These are phyloP conservation scores for Aspergillus baeticus DNA, from an alignment of 495 filamentous ascomycete genomes.

Conservation along the genomic window DNA sequence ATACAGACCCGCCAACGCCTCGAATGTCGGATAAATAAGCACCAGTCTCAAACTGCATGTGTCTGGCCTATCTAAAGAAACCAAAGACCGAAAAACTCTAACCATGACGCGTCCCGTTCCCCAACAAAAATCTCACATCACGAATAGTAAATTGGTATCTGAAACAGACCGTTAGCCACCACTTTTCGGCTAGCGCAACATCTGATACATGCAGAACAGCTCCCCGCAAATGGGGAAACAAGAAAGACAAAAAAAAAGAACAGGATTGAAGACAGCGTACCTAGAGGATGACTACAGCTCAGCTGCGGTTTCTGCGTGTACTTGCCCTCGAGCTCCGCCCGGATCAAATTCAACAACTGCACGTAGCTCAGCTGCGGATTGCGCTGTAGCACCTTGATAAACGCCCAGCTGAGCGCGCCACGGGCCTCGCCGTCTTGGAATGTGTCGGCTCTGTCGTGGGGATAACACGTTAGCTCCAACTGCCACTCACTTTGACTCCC, in stretches of 20 bases:
- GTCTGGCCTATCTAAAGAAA: too few species aligned
- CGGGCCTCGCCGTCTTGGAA: conserved; percentile 75
- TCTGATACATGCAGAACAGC: too few species aligned
- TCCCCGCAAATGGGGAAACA: too few species aligned
- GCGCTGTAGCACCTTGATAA: conserved; percentile 88
- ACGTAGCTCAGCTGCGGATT: conserved; percentile 97
- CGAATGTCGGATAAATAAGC: too few species aligned
- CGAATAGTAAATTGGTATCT: conserved; percentile 45
- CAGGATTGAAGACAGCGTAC: too few species aligned
- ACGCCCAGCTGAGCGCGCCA: conserved; percentile 96
- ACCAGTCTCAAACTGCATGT: too few species aligned
- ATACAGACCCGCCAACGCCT: too few species aligned
- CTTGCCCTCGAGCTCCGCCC: conserved; percentile 83
- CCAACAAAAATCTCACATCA: conserved; percentile 33
- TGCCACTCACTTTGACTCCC: too few species aligned
- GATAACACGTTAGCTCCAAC: background rate
- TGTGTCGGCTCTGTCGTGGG: conserved; percentile 35
- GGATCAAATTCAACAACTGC: conserved; percentile 88
- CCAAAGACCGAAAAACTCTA: too few species aligned
- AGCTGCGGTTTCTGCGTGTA: conserved; percentile 97
- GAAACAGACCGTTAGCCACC: conserved; percentile 18
- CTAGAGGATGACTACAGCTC: conserved; percentile 93
- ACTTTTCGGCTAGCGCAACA: too few species aligned
- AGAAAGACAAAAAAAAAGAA: too few species aligned
- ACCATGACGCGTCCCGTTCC: background rate